Base-by-base conservation (phyloP, 1,284 basidiomycete species). In the Somion occarium region DNA sequence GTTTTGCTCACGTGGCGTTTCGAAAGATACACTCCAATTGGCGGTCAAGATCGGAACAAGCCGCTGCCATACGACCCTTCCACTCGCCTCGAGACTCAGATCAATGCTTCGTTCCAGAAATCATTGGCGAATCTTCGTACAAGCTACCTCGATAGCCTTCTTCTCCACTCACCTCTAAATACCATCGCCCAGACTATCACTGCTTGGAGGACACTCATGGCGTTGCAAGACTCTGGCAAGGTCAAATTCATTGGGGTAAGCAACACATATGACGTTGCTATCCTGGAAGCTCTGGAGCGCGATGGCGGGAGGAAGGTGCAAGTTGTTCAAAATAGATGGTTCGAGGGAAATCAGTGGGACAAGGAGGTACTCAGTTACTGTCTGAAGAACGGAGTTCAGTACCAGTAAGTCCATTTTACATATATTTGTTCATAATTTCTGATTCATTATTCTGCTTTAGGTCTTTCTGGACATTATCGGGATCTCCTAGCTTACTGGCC, bases 401-500 rank as follows among this genome's bases (percentile, higher is more conserved):
- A 91, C 59, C 86, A 91, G 86, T 90, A 54, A 53, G 82, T 71
- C 18, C n/a, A n/a, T n/a, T n/a, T n/a, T n/a, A 30, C 22, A 23
- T 48, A 51, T 45, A 23, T 47, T 49, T 44, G 38, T 48, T 38
- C 5, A 38, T 27, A n/a, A 44, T 20, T 12, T 47, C 23, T 23
- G 19, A 45, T 26, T 22, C 23, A 11, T 23, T 9, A 20, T n/a
- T n/a, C n/a, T n/a, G 4, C 5, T 24, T 15, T 56, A 91, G 88
- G 61, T 88, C 88, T 9, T 93, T 93, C 67, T 92, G 91, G 91
- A 92, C 91, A 18, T 69, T 93, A 18, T 82, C 87, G 0, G 89
- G 89, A 9, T 88, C 86, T 1, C 85, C 87, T 1, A 71, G 64
- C 2, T 70, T 91, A 5, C 69, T 90, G 2, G 53, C 65, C 1